A percentile compares a stretch with the other conserved stretches of the same genome.
Evolutionary conservation across 257 asterid species (phyloP).

Genomic region (Capsicum chinense): DNA sequence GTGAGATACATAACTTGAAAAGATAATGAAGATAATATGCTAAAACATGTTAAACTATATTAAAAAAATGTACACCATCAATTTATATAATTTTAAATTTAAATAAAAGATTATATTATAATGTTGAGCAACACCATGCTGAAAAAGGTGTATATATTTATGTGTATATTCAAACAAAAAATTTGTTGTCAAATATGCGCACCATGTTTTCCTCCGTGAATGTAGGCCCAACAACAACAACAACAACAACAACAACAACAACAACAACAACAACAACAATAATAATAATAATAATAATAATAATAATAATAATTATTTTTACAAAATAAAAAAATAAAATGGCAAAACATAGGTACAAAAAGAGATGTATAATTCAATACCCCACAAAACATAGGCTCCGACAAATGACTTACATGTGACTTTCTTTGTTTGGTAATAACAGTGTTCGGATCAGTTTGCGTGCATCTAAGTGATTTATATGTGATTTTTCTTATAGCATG

Average conservation of each 20-base stretch:
- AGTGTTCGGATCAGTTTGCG: too few relatives aligned
- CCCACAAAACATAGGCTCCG: slow-evolving; percentile 17
- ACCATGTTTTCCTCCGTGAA: slow-evolving; percentile 24
- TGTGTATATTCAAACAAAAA: neutral
- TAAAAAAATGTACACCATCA: neutral
- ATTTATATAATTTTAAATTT: neutral
- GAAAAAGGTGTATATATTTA: neutral
- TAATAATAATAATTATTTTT: neutral
- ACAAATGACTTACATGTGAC: neutral
- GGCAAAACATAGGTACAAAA: slow-evolving; percentile 1
- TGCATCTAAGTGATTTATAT: too few relatives aligned
- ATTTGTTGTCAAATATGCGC: slow-evolving; percentile 13
- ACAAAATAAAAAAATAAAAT: neutral
- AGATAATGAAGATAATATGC: neutral
- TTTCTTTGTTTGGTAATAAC: neutral
- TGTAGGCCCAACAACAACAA: slow-evolving; percentile 17
- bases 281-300: neutral
- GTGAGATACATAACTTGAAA: neutral
- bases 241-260: too few relatives aligned
- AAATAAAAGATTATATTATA: neutral
- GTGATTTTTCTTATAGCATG: too few relatives aligned
- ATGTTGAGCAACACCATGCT: neutral
- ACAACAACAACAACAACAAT: too few relatives aligned
- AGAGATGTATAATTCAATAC: neutral
- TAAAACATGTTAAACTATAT: neutral